Conservation (phyloP, 768 basidiomycete species). For the Agrocybe pediades region DNA sequence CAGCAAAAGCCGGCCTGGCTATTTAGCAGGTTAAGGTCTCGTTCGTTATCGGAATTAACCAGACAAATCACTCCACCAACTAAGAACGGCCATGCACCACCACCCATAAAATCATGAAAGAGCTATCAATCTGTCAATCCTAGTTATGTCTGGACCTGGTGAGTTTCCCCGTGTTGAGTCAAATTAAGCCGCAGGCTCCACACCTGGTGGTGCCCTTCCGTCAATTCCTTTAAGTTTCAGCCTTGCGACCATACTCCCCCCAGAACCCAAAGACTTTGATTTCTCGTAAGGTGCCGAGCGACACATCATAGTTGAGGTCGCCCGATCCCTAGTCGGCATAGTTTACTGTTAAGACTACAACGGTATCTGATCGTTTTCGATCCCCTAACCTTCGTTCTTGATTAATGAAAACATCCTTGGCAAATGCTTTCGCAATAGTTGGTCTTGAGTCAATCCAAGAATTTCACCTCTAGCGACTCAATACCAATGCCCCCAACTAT, state of each 20-base stretch:
- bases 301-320: too few species aligned
- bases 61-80: slow-evolving; percentile 95
- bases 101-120: slow-evolving; percentile 85
- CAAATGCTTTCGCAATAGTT: too few species aligned
- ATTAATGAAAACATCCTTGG: too few species aligned
- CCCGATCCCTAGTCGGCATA: too few species aligned
- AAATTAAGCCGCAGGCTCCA: slow-evolving; percentile 84
- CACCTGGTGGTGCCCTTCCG: slow-evolving; percentile 79
- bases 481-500: too few species aligned
- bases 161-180: slow-evolving; percentile 83
- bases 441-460: too few species aligned
- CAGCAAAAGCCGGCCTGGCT: slow-evolving; percentile 76
- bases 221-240: slow-evolving; percentile 86
- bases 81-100: slow-evolving; percentile 91
- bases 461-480: too few species aligned
- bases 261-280: too few species aligned
- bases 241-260: slow-evolving; percentile 51
- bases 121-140: slow-evolving; percentile 83
- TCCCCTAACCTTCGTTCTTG: too few species aligned
- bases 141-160: slow-evolving; percentile 79
- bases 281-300: too few species aligned
- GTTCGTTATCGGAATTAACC: slow-evolving; percentile 95
- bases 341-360: too few species aligned
- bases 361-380: too few species aligned
- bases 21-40: slow-evolving; percentile 95